These are phyloP conservation scores for Magnaporthiopsis rhizophila DNA, from an alignment of 2,329 filamentous ascomycete species.

Conservation along the genomic window DNA sequence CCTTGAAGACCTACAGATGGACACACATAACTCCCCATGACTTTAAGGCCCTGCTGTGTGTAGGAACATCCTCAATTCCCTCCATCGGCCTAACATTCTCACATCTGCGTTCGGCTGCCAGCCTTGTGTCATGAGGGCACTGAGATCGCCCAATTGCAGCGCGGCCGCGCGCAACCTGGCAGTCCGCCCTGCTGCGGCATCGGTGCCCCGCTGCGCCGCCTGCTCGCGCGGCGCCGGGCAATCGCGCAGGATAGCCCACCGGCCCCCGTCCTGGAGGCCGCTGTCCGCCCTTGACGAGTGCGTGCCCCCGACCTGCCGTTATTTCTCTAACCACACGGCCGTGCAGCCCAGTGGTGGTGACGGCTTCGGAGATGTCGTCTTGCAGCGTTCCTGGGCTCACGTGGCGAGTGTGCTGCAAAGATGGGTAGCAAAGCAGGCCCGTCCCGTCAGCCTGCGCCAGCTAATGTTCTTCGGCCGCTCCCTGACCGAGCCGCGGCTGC, in stretches of 20 bases:
- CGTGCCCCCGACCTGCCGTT: conserved; percentile 17
- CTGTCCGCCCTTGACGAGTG: conserved; percentile 59
- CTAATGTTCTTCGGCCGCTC: conserved; percentile 96
- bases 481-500: conserved; percentile 77
- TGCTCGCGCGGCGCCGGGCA: neutral
- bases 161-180: neutral
- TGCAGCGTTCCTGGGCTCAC: neutral
- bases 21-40: neutral
- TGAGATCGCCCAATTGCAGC: neutral
- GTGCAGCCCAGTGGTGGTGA: neutral
- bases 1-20: neutral
- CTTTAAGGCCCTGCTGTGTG: neutral
- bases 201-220: neutral
- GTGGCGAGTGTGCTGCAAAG: conserved; percentile 33
- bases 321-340: neutral
- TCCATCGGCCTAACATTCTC: neutral
- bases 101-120: too few relatives aligned
- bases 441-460: conserved; percentile 93
- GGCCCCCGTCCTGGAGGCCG: conserved; percentile 45
- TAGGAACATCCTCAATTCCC: too few relatives aligned
- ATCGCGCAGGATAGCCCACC: neutral
- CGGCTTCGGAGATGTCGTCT: neutral
- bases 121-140: neutral
- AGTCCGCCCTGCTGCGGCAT: neutral
- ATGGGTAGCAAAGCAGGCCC: conserved; percentile 87